Evolutionary conservation across 495 filamentous ascomycete species (phyloP).

Genomic region (Hyaloscypha hepaticicola): DNA sequence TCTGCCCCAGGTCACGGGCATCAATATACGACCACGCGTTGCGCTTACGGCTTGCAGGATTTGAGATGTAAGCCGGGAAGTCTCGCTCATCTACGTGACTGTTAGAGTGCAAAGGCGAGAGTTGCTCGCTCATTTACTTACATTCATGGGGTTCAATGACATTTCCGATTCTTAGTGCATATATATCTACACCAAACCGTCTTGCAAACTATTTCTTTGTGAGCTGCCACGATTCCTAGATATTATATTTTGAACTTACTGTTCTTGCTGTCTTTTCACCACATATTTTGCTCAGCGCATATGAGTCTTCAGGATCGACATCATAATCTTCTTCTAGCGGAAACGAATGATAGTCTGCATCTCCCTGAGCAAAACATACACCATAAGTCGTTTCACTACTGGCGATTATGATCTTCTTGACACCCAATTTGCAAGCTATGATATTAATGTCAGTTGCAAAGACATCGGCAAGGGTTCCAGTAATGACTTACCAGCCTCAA

Average conservation of each 20-base stretch:
- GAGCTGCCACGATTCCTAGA: not conserved
- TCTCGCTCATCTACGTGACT: slow-evolving; percentile 37
- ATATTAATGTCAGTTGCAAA: not conserved
- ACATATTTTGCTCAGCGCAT: slow-evolving; percentile 59
- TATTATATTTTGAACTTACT: not conserved
- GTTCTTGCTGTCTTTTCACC: slow-evolving; percentile 55
- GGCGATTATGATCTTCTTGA: slow-evolving; percentile 61
- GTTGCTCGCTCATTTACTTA: slow-evolving; percentile 15
- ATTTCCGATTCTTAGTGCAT: slow-evolving; percentile 57
- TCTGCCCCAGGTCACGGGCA: slow-evolving; percentile 58
- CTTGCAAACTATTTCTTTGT: slow-evolving; percentile 53
- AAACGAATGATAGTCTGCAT: slow-evolving; percentile 49
- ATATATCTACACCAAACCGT: slow-evolving; percentile 56
- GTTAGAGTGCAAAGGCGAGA: not conserved
- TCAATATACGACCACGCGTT: slow-evolving; percentile 64
- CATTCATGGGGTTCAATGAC: slow-evolving; percentile 62
- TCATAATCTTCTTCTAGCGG: slow-evolving; percentile 59
- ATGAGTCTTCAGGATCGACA: slow-evolving; percentile 56
- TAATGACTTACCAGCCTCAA: slow-evolving; percentile 44
- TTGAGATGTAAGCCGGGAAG: slow-evolving; percentile 48
- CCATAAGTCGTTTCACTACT: slow-evolving; percentile 58
- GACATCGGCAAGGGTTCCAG: not conserved
- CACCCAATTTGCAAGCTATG: slow-evolving; percentile 51
- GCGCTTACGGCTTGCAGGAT: slow-evolving; percentile 48
- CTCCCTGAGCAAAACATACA: slow-evolving; percentile 56